Evolutionary conservation across 2,329 filamentous ascomycete species (phyloP), one percentile per base, ranked within the genome.

Genomic region (Cladosporium halotolerans): DNA sequence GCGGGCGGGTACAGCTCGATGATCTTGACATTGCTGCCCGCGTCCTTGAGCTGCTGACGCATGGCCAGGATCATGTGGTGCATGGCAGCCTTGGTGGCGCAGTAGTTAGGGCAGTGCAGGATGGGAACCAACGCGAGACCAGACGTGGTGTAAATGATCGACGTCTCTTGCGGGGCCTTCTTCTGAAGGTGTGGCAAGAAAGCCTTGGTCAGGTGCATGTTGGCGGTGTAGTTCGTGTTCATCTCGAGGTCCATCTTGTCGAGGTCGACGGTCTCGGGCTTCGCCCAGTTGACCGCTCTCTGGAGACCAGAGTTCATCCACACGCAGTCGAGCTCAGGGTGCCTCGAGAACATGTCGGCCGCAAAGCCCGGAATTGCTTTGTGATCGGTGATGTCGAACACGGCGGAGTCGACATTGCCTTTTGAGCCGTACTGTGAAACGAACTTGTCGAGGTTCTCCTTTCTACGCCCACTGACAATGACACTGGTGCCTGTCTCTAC

Each of bases 271-370:
- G 66, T 72, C 4, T 73, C 69, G 1, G 76, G 76, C 42, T 77
- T 70, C 18, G 72, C 68, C 59, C 78, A 79, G 61, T 79, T 70
- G 55, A 77, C 72, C 9, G 68, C 67, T 8, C 76, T 69, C 62
- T 80, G 77, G 32, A 79, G 75, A n/a, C 77, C 77, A 1, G 75
- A 73, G 64, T 80, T 79, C 45, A 80, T 62, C 54, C 80, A 70
- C n/a, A 79, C 63, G 54, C 72, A 74, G 60, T 79, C 77, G 2
- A 80, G 64, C 55, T 79, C 77, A 0, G 76, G 72, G 56, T 80
- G 73, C 50, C 70, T 68, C 31, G 62, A 63, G 16, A 69, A 73
- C 36, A 76, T 62, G 13, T 71, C 66, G 18, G 66, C 63, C 3
- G 68, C 73, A 55, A 78, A 77, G 8, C 66, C 61, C 3, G 74